phyloP scores from a whole-genome alignment of 805 yeast genomes.

The Wickerhamomyces subpelliculosus region DNA sequence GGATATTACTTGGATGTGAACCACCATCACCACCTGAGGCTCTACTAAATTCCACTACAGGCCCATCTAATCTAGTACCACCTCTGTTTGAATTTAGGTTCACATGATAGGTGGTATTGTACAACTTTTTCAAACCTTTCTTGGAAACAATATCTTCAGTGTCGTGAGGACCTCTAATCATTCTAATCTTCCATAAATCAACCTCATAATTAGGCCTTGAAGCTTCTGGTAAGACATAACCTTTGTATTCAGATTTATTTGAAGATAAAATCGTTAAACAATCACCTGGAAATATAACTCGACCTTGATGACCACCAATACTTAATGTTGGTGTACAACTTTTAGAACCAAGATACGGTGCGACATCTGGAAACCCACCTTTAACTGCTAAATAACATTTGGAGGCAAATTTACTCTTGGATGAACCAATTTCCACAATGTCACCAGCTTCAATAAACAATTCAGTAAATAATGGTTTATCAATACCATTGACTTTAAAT shows the following conservation, averaged over 20 bases:
- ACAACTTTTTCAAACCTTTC: conserved; percentile 18
- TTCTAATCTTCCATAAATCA: conserved; percentile 15
- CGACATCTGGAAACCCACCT: conserved; percentile 26
- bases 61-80: conserved; percentile 24
- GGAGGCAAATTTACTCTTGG: conserved; percentile 8
- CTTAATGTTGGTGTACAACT: conserved; percentile 22
- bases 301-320: conserved; percentile 26
- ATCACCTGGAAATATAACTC: conserved; percentile 23
- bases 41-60: conserved; percentile 18
- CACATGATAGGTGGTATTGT: conserved; percentile 14
- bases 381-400: conserved; percentile 22
- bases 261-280: conserved; percentile 15
- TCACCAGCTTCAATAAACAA: conserved; percentile 17
- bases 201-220: conserved; percentile 12
- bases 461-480: conserved; percentile 19
- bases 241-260: conserved; percentile 2
- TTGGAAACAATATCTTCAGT: conserved; percentile 22
- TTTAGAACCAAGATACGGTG: conserved; percentile 22
- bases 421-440: conserved; percentile 19
- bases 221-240: conserved; percentile 12
- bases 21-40: conserved; percentile 25
- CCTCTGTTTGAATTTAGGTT: conserved; percentile 26
- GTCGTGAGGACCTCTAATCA: conserved; percentile 24
- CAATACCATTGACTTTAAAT: conserved; percentile 5
- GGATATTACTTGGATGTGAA: conserved; percentile 23